These are phyloP conservation scores for Termitomyces heimii DNA, from an alignment of 768 basidiomycete species.

Conservation along the genomic window DNA sequence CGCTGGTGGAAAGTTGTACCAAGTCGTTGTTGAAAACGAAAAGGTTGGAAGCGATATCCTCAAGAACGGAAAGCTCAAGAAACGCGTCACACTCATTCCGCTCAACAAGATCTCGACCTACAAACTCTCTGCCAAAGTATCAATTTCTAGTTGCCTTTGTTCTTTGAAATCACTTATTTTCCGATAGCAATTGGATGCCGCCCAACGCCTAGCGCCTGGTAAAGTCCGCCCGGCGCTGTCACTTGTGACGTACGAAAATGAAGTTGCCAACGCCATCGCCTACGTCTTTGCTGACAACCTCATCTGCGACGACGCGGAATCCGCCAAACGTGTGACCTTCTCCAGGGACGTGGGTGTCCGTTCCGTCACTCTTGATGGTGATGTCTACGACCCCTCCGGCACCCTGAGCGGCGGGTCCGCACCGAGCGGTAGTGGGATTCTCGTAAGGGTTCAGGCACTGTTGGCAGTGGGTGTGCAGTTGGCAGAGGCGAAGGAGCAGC, in stretches of 20 bases:
- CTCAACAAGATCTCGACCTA: slow-evolving; percentile 83
- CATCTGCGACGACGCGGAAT: slow-evolving; percentile 82
- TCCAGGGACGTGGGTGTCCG: slow-evolving; percentile 57
- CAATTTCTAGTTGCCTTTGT: slow-evolving; percentile 4
- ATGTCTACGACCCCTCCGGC: slow-evolving; percentile 94
- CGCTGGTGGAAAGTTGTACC: slow-evolving; percentile 85
- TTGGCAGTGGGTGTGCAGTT: slow-evolving; percentile 60
- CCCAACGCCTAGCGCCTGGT: slow-evolving; percentile 65
- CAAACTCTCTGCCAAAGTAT: slow-evolving; percentile 38
- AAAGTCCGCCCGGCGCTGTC: slow-evolving; percentile 87
- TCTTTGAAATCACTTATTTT: neutral
- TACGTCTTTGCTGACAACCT: slow-evolving; percentile 93
- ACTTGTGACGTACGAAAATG: slow-evolving; percentile 74
- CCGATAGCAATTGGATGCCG: slow-evolving; percentile 68
- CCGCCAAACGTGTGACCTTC: slow-evolving; percentile 89
- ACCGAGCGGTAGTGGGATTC: slow-evolving; percentile 64
- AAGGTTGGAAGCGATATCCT: slow-evolving; percentile 81
- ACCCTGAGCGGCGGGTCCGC: slow-evolving; percentile 90
- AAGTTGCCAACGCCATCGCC: slow-evolving; percentile 83
- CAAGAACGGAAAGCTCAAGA: slow-evolving; percentile 66
- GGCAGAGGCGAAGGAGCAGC: slow-evolving; percentile 35
- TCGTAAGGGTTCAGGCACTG: slow-evolving; percentile 83
- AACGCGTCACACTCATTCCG: slow-evolving; percentile 90
- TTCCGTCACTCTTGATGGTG: slow-evolving; percentile 91
- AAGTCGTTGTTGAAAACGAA: slow-evolving; percentile 92